phyloP scores from a whole-genome alignment of 768 basidiomycete species.

The Pisolithus sp. region DNA sequence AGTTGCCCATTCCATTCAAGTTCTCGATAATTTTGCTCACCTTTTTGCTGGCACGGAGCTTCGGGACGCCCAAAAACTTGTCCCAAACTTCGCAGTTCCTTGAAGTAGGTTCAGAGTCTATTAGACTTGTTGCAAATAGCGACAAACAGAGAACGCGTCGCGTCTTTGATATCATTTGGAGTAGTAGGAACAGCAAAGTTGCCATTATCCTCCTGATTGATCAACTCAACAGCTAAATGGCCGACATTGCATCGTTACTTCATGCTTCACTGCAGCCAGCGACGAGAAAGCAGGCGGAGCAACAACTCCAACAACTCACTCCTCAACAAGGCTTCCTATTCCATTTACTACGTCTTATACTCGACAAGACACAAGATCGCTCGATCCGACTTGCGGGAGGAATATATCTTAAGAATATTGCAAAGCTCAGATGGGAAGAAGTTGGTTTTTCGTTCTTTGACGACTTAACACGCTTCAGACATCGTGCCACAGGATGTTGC shows the following conservation, averaged over 20 bases:
- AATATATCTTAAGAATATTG: slow-evolving; percentile 88
- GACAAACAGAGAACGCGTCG: slow-evolving; percentile 10
- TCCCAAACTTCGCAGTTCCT: too few relatives aligned
- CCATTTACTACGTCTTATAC: slow-evolving; percentile 72
- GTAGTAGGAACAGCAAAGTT: too few relatives aligned
- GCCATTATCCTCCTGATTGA: neutral
- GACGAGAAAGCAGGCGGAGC: slow-evolving; percentile 77
- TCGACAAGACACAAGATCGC: slow-evolving; percentile 57
- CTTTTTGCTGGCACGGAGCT: too few relatives aligned
- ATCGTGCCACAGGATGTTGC: slow-evolving; percentile 51
- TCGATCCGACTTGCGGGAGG: slow-evolving; percentile 77
- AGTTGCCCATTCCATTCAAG: too few relatives aligned
- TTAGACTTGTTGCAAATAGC: neutral
- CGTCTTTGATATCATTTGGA: neutral
- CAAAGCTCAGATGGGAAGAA: slow-evolving; percentile 86
- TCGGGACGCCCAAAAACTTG: too few relatives aligned
- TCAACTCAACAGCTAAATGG: slow-evolving; percentile 37
- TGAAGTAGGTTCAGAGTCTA: too few relatives aligned
- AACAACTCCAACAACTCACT: slow-evolving; percentile 61
- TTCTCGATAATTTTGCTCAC: too few relatives aligned
- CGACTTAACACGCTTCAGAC: neutral
- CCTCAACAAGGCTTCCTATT: slow-evolving; percentile 72
- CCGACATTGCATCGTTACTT: slow-evolving; percentile 64
- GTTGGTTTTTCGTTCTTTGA: slow-evolving; percentile 35
- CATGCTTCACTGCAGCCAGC: slow-evolving; percentile 63